Evolutionary conservation across 202 grass and related monocot genomes (phyloP), one percentile per base, ranked within the genome.

Genomic region (Hordeum pubiflorum): DNA sequence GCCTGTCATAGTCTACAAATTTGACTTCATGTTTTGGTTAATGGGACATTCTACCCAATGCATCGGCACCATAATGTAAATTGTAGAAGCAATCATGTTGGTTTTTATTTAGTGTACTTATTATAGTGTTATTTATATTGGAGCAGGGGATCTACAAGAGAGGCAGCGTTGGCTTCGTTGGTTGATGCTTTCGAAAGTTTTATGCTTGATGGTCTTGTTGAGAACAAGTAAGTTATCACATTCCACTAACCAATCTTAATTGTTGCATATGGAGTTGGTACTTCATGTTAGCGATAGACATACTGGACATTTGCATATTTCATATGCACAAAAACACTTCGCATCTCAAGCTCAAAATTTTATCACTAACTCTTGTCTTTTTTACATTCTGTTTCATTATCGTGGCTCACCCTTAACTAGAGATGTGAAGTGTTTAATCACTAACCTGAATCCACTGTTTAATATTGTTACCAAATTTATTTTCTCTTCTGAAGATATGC

Each of bases 131-230:
- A 4, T 78, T 46, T 82, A 50, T 50, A 32, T 48, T 89, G 15
- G 67, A 83, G 65, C 55, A 97, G 96, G 80, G 92, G 90, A 20
- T 90, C 90, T 36, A 91, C 87, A 32, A 91, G 96, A 88, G 92
- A 99, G 54, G 75, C 33, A 5, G 78, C 96, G 3, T 83, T 95
- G 80, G 66, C 65, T 34, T 63, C 83, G 55, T 89, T 99, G 55
- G 87, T 90, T 55, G 90, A 95, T 54, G 88, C 96, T 37, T 95
- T 99, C 56, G 96, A 95, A 87, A 87, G 82, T 72, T 90, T 89
- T 80, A 78, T 95, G 75, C 90, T 95, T 55, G 69, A 83, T 34
- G 63, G 76, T 50, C 89, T 91, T 85, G 68, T 95, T 44, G 92
- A 93, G 59, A 91, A 93, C 79, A 99, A 93, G 94, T 97, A 84